phyloP scores from a whole-genome alignment of 495 filamentous ascomycete genomes.

The Choiromyces venosus region DNA sequence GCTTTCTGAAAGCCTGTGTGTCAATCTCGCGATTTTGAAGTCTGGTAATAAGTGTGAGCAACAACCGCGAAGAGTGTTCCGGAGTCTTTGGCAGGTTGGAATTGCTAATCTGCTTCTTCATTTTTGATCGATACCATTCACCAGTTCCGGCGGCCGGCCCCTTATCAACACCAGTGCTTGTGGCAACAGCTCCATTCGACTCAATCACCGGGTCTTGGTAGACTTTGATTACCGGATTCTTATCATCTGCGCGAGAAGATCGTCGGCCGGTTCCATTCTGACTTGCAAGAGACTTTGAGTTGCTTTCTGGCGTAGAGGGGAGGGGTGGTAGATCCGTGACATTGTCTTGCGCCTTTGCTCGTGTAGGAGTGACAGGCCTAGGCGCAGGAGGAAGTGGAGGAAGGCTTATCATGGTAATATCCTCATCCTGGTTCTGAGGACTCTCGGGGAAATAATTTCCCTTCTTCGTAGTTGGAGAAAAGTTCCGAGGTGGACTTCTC shows the following conservation, averaged over 20 bases:
- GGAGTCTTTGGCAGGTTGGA: conserved; percentile 46
- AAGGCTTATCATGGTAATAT: conserved; percentile 50
- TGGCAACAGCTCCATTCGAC: conserved; percentile 50
- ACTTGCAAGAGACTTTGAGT: conserved; percentile 11
- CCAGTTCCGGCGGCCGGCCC: conserved; percentile 40
- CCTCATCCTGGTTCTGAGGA: conserved; percentile 46
- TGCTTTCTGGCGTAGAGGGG: conserved; percentile 26
- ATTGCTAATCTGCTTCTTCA: conserved; percentile 38
- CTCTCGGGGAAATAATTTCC: conserved; percentile 26
- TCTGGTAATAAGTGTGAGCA: conserved; percentile 70
- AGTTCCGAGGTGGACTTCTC: conserved; percentile 23
- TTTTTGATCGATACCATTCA: conserved; percentile 39
- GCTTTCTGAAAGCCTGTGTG: conserved; percentile 79
- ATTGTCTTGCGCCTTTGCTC: conserved; percentile 13
- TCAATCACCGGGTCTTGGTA: conserved; percentile 57
- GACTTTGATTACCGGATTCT: conserved; percentile 47
- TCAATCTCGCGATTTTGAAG: conserved; percentile 68
- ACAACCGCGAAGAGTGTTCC: conserved; percentile 53
- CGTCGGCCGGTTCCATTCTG: conserved; percentile 26
- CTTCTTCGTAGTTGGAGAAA: conserved; percentile 23
- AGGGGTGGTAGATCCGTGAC: conserved; percentile 34
- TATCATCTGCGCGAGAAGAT: conserved; percentile 38
- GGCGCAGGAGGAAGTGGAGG: conserved; percentile 25
- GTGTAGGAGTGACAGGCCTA: conserved; percentile 34
- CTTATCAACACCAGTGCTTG: conserved; percentile 24